Percentiles rank a stretch among this genome's conserved stretches.
Conservation (phyloP, 202 grass and related monocot genomes). For the Eragrostis tef region DNA sequence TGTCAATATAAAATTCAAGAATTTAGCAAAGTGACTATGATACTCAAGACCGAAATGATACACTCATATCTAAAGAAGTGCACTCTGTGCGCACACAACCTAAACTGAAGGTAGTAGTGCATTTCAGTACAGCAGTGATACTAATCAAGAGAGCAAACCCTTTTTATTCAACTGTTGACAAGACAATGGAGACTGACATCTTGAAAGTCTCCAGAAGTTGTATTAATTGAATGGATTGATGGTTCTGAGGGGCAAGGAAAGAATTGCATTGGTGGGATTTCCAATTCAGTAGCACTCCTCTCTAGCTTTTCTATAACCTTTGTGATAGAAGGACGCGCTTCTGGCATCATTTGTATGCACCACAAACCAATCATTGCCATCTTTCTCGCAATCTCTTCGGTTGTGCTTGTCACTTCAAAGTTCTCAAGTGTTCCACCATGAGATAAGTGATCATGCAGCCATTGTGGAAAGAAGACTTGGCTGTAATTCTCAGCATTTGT, state of each 20-base stretch:
- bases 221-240: background rate
- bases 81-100: too few relatives aligned
- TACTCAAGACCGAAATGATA: too few relatives aligned
- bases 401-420: too few relatives aligned
- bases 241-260: slow-evolving; percentile 6
- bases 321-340: slow-evolving; percentile 52
- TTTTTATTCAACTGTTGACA: background rate
- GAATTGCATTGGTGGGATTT: slow-evolving; percentile 41
- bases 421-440: background rate
- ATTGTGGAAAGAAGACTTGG: slow-evolving; percentile 55
- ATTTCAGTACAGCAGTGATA: too few relatives aligned
- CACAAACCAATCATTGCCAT: slow-evolving; percentile 57
- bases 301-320: slow-evolving; percentile 62
- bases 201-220: background rate
- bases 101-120: too few relatives aligned
- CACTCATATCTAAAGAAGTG: too few relatives aligned
- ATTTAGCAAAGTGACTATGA: too few relatives aligned
- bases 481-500: slow-evolving; percentile 30
- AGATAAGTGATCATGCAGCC: slow-evolving; percentile 51
- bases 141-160: background rate
- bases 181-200: slow-evolving; percentile 13
- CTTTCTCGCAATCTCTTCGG: slow-evolving; percentile 54
- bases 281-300: slow-evolving; percentile 18
- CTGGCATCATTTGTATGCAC: slow-evolving; percentile 54
- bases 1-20: too few relatives aligned